Evolutionary conservation across 1,139 yeast species (phyloP).

Genomic region (Ogataea hybrid): DNA sequence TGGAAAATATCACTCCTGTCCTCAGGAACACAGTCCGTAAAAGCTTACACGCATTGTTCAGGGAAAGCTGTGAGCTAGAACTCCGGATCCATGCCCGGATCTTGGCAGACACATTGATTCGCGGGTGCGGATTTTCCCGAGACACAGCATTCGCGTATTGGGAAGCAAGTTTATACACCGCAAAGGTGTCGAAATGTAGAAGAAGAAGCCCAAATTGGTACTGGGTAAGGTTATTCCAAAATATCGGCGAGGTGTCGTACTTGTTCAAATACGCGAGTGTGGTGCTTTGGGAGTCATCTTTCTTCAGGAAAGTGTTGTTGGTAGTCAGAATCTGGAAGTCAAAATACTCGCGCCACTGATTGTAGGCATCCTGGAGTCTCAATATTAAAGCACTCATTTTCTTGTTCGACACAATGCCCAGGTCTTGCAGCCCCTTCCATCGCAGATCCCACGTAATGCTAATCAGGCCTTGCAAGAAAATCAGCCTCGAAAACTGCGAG

Average conservation of each 20-base stretch:
- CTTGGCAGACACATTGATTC: conserved; percentile 1
- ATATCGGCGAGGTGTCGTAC: conserved; percentile 21
- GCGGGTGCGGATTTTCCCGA: conserved; percentile 1
- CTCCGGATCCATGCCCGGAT: conserved; percentile 11
- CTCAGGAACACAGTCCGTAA: conserved; percentile 11
- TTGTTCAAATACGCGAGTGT: conserved; percentile 15
- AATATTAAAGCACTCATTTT: conserved; percentile 30
- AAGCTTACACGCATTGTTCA: conserved; percentile 8
- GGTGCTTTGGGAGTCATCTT: not conserved
- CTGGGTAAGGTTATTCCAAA: conserved; percentile 21
- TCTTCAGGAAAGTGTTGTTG: conserved; percentile 9
- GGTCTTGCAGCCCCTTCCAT: conserved; percentile 33
- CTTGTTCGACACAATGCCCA: conserved; percentile 34
- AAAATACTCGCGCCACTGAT: conserved; percentile 40
- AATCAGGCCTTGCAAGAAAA: conserved; percentile 40
- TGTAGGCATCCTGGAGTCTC: conserved; percentile 36
- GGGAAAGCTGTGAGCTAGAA: not conserved
- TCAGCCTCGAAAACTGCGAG: conserved; percentile 39
- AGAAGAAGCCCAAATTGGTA: conserved; percentile 23
- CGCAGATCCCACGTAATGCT: conserved; percentile 40
- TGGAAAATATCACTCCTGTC: conserved; percentile 3
- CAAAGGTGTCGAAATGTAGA: conserved; percentile 8
- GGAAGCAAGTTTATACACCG: conserved; percentile 8
- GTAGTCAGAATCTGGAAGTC: conserved; percentile 32
- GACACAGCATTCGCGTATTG: not conserved